Base-by-base conservation (phyloP, 176 grass and related monocot species). In the Paspalum notatum region DNA sequence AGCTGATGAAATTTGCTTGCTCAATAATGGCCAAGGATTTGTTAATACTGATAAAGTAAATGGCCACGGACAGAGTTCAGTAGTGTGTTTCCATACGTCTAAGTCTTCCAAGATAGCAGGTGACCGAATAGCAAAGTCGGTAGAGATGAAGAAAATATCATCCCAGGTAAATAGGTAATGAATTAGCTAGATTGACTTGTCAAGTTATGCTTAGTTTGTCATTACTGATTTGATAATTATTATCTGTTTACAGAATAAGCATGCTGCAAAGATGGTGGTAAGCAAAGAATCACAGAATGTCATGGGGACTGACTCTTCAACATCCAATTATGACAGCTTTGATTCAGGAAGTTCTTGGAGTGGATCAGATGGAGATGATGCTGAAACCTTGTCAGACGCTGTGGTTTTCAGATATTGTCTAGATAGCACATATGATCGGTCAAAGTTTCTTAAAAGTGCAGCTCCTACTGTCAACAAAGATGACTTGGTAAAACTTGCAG, bases 351-450 rank as follows among this genome's bases (percentile, higher is more conserved):
- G 81, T 68, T 83, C 55, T 64, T 90, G 89, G 80, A 87, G 85
- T 24, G 80, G 59, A 68, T 89, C 82, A 69, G 88, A 76, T 81
- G 68, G 58, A 77, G 90, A 90, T 86, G 87, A 74, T 49, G 9
- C 48, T 41, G 75, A 83, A 46, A 68, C 79, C 16, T 43, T 95
- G 87, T 83, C 83, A 8, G 96, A 91, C 26, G 81, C 86, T 75
- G 40, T 82, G 74, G 83, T 95, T 70, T 98, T 98, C 85, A 87
- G 88, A 83, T 98, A 98, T 53, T 98, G 96, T 78, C 85, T 98
- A 50, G 92, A 89, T 68, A 77, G 72, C 45, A 93, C 88, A 53
- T 76, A 81, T 49, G 96, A 98, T 57, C 87, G 88, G 20, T 81
- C 75, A 22, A 69, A 77, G n/a, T 85, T 98, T 90, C 88, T 98